Evolutionary conservation across 768 basidiomycete genomes (phyloP).

Genomic region (Arthromyces matolae): DNA sequence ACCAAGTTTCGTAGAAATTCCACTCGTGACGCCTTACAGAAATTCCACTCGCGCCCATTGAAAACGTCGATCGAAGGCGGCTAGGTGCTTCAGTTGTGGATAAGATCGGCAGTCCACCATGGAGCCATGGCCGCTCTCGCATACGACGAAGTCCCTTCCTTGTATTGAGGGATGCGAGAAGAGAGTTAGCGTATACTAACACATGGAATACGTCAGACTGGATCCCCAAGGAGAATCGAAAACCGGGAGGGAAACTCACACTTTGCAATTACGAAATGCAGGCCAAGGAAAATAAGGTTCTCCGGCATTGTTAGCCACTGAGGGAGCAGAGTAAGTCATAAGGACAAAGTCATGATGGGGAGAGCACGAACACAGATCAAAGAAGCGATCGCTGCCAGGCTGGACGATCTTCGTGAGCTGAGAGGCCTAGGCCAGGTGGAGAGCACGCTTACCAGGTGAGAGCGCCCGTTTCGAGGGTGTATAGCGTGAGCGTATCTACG

Average conservation of each 20-base stretch:
- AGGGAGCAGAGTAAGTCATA: neutral
- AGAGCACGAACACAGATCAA: conserved; percentile 36
- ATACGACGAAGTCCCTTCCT: conserved; percentile 25
- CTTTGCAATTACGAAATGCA: conserved; percentile 47
- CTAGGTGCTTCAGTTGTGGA: too few relatives aligned
- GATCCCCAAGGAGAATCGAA: too few relatives aligned
- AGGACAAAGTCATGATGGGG: neutral
- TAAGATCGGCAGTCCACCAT: too few relatives aligned
- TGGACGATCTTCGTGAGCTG: conserved; percentile 11
- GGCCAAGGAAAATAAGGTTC: conserved; percentile 41
- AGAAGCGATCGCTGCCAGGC: conserved; percentile 38
- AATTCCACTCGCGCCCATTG: neutral
- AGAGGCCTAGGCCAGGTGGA: neutral
- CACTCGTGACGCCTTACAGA: conserved; percentile 1
- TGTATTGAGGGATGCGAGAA: conserved; percentile 30
- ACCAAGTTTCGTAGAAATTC: neutral
- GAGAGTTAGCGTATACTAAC: conserved; percentile 35
- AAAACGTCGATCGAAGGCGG: conserved; percentile 4
- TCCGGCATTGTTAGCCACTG: conserved; percentile 42
- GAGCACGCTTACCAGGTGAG: conserved; percentile 39
- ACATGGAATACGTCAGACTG: neutral
- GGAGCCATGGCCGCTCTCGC: too few relatives aligned
- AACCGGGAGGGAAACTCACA: conserved; percentile 25
- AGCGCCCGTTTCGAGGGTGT: conserved; percentile 40
- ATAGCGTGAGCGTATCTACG: conserved; percentile 35